Evolutionary conservation across 2,329 filamentous ascomycete species (phyloP), one percentile per base, ranked within the genome.

Genomic region (Aspergillus awamori): DNA sequence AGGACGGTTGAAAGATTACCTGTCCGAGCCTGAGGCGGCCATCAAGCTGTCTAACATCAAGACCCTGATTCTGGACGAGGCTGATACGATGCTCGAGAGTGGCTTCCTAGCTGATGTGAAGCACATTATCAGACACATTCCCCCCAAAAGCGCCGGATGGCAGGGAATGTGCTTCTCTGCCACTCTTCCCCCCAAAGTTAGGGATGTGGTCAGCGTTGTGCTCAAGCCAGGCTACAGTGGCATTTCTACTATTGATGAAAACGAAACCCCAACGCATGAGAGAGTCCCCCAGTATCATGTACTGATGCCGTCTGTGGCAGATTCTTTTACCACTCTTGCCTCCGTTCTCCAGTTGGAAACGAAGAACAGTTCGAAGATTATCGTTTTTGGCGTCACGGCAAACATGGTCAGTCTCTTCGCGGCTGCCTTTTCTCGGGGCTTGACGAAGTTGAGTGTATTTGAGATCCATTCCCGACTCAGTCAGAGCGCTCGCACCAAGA

Each of bases 171-270:
- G 97, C 72, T 97, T 95, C 77, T 97, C 93, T 15, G 93, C 93
- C 53, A 98, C 93, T 15, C 90, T 97, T 47, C 92, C 93, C 49
- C 85, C 86, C 62, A 86, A 92, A 64, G 93, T 98, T 58, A 87
- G 96, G 63, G 81, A 86, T 51, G 84, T 97, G 20, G 92, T 94
- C 51, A 86, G 87, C 62, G 79, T 82, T 66, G 92, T 92, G 2
- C 57, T 74, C 60, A 68, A 66, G 28, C 59, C 59, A 22, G 82
- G 92, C 66, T 97, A 96, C 76, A 88, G 94, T 73, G 96, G 93
- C 70, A 89, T 97, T 61, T 90, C 93, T 74, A 96, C 92, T 15
- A 90, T 97, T 64, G 81, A 85, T 60, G 84, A 88, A 62, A 86
- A 93, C 65, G 94, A 97, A 68, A 82, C 84, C 5, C 89, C 91